These are phyloP conservation scores for Kodamaea hsintzibuensis DNA, from an alignment of 805 yeast species.

Conservation along the genomic window DNA sequence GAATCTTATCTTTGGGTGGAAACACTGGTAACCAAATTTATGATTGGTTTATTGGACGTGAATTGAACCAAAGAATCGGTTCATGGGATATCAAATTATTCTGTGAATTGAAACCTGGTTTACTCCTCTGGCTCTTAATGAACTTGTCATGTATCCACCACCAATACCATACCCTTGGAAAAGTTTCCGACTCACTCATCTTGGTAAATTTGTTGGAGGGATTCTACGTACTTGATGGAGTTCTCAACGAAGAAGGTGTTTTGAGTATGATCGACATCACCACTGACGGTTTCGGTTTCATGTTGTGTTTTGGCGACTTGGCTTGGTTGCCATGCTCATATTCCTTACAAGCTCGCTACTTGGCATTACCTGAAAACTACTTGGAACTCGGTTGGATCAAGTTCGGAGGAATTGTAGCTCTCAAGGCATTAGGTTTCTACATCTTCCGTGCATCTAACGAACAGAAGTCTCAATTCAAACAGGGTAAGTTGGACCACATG, in stretches of 20 bases:
- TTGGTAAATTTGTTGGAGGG: constrained; percentile 71
- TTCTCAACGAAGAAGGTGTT: constrained; percentile 84
- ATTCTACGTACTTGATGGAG: constrained; percentile 88
- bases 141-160: constrained; percentile 80
- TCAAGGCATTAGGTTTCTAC: constrained; percentile 67
- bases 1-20: constrained; percentile 83
- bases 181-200: constrained; percentile 68
- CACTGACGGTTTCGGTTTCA: constrained; percentile 96
- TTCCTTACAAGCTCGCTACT: constrained; percentile 79
- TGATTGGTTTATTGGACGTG: constrained; percentile 98
- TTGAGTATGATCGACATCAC: constrained; percentile 94
- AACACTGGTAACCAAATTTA: constrained; percentile 73
- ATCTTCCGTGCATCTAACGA: constrained; percentile 83
- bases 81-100: constrained; percentile 84
- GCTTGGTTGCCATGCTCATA: constrained; percentile 92
- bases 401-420: constrained; percentile 38
- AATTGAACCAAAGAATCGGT: constrained; percentile 88
- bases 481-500: constrained; percentile 70
- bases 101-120: constrained; percentile 93
- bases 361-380: constrained; percentile 57
- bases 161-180: constrained; percentile 64
- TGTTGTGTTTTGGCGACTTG: constrained; percentile 93
- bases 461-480: constrained; percentile 82
- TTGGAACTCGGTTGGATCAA: constrained; percentile 50
- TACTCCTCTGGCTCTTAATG: constrained; percentile 80